These are phyloP conservation scores for Colletotrichum musicola DNA, from an alignment of 2,329 filamentous ascomycete species.

Conservation along the genomic window DNA sequence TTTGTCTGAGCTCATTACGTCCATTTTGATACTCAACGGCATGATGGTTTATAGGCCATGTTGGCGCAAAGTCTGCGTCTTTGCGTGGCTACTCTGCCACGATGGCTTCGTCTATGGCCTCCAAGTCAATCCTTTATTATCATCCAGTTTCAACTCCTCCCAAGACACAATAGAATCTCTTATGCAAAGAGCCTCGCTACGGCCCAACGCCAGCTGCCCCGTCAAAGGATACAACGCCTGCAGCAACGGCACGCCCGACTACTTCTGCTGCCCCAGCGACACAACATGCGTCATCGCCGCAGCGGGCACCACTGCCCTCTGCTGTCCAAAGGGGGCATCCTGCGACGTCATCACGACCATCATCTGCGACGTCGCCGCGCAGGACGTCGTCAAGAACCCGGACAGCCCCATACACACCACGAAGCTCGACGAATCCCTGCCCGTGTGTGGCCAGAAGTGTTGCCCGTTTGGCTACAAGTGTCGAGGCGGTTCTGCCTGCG, in stretches of 20 bases:
- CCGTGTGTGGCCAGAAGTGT: conserved; percentile 71
- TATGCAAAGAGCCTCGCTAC: conserved; percentile 4
- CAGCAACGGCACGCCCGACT: conserved; percentile 61
- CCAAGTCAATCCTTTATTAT: not conserved
- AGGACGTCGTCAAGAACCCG: conserved; percentile 70
- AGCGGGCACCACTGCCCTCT: conserved; percentile 74
- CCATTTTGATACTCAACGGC: not conserved
- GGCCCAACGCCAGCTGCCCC: conserved; percentile 30
- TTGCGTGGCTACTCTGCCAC: conserved; percentile 21
- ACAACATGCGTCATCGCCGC: conserved; percentile 72
- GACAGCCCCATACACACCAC: conserved; percentile 75
- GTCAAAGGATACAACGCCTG: conserved; percentile 28
- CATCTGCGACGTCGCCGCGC: conserved; percentile 71
- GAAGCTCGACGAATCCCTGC: conserved; percentile 68
- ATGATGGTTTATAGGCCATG: conserved; percentile 8
- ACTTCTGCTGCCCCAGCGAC: conserved; percentile 74
- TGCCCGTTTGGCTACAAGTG: conserved; percentile 82
- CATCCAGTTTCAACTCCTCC: not conserved
- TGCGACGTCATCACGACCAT: conserved; percentile 74
- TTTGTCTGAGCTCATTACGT: not conserved
- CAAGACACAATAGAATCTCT: not conserved
- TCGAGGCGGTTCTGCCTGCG: conserved; percentile 58
- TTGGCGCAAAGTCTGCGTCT: conserved; percentile 20
- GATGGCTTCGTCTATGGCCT: conserved; percentile 4
- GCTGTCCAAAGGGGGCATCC: conserved; percentile 70